Percentiles rank a stretch among this genome's conserved stretches.
These are phyloP conservation scores for Scutellaria minor DNA, from an alignment of 257 asterid genomes.

Conservation along the genomic window DNA sequence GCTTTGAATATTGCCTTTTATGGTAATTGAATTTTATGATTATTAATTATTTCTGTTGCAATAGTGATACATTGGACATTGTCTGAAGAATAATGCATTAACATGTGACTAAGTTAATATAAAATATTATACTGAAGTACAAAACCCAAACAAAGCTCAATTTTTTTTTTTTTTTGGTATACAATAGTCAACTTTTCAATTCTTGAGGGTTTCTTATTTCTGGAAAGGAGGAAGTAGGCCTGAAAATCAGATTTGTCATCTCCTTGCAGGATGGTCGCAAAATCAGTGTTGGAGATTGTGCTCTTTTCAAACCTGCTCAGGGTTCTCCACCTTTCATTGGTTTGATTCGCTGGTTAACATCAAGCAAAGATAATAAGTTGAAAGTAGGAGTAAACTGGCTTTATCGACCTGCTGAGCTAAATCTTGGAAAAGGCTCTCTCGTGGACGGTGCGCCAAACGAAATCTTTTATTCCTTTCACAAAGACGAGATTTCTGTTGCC, in stretches of 20 bases:
- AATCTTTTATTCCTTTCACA: slow-evolving; percentile 77
- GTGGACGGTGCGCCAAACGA: slow-evolving; percentile 81
- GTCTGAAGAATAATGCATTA: neutral
- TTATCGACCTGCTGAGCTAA: slow-evolving; percentile 70
- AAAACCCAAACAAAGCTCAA: neutral
- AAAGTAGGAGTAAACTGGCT: slow-evolving; percentile 80
- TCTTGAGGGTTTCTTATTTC: neutral
- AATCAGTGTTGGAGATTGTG: slow-evolving; percentile 70
- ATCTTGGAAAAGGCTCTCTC: slow-evolving; percentile 58
- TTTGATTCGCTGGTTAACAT: slow-evolving; percentile 60
- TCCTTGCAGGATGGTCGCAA: slow-evolving; percentile 71
- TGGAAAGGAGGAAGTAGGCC: neutral
- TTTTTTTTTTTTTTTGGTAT: neutral
- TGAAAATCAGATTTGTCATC: slow-evolving; percentile 18
- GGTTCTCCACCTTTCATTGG: slow-evolving; percentile 80
- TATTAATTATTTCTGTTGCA: neutral
- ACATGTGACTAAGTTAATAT: neutral
- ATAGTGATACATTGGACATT: slow-evolving; percentile 10
- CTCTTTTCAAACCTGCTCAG: slow-evolving; percentile 72
- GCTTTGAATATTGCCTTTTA: neutral
- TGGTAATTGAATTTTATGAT: neutral
- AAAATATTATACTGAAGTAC: neutral
- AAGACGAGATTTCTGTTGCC: slow-evolving; percentile 79
- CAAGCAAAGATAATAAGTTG: slow-evolving; percentile 49
- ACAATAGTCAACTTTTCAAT: neutral